Evolutionary conservation across 495 filamentous ascomycete species (phyloP).

Genomic region (Melanomma pulvis-pyrius): DNA sequence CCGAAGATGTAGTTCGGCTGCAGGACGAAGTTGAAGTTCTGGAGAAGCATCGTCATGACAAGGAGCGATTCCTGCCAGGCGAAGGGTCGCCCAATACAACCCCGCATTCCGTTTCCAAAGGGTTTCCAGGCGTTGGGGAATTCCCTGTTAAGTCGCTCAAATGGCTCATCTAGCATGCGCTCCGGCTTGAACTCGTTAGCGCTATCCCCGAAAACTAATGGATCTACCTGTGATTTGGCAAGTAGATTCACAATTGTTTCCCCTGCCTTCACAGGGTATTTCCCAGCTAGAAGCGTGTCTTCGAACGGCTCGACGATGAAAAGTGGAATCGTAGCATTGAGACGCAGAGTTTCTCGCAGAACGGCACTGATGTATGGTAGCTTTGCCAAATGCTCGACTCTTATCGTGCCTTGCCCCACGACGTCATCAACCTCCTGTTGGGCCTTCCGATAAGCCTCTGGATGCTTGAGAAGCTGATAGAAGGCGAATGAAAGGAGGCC

Average conservation of each 20-base stretch:
- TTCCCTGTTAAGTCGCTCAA: conserved; percentile 58
- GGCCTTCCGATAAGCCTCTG: conserved; percentile 59
- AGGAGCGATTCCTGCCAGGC: conserved; percentile 66
- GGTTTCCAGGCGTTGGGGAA: conserved; percentile 58
- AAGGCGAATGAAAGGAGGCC: conserved; percentile 51
- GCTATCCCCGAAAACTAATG: conserved; percentile 51
- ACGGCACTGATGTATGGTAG: conserved; percentile 66
- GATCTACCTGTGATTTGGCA: conserved; percentile 31
- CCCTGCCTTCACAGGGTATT: conserved; percentile 14
- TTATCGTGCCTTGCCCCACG: conserved; percentile 64
- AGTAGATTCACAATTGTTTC: conserved; percentile 11
- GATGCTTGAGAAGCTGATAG: conserved; percentile 64
- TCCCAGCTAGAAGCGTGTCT: conserved; percentile 3
- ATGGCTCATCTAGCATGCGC: conserved; percentile 66
- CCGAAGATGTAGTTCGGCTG: conserved; percentile 59
- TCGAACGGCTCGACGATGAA: conserved; percentile 50
- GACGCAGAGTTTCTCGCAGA: conserved; percentile 71
- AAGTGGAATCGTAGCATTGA: conserved; percentile 64
- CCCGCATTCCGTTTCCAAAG: conserved; percentile 71
- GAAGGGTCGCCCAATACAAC: conserved; percentile 69
- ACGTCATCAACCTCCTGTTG: conserved; percentile 70
- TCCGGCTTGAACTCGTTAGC: conserved; percentile 67
- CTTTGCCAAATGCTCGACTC: conserved; percentile 67
- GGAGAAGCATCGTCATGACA: conserved; percentile 59
- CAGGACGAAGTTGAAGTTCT: conserved; percentile 63